A percentile compares a stretch with the other conserved stretches of the same genome.
Evolutionary conservation across 495 filamentous ascomycete genomes (phyloP).

Genomic region (Penicillium coprophilum): DNA sequence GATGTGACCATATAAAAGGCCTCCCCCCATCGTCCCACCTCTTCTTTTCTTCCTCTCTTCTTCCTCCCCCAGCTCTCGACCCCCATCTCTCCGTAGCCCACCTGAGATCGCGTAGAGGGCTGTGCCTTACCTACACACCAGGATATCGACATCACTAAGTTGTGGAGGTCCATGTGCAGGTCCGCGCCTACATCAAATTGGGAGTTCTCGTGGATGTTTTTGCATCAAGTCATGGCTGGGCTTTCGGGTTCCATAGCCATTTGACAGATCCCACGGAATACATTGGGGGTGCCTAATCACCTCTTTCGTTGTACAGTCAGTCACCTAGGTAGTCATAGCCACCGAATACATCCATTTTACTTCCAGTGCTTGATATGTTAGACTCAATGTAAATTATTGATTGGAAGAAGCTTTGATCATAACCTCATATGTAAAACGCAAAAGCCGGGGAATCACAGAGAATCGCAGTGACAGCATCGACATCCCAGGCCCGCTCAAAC

Average conservation of each 20-base stretch:
- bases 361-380: not conserved
- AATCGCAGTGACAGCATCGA: conserved; percentile 17
- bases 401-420: conserved; percentile 18
- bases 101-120: not conserved
- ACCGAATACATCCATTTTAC: not conserved
- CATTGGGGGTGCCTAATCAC: not conserved
- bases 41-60: not conserved
- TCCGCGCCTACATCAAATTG: not conserved
- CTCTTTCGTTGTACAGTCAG: not conserved
- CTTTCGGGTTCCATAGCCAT: not conserved
- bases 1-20: not conserved
- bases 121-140: too few species aligned
- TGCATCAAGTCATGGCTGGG: not conserved
- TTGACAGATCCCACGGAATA: not conserved
- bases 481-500: not conserved
- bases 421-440: conserved; percentile 23
- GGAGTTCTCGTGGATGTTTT: not conserved
- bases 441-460: conserved; percentile 15
- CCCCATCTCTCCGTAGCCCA: not conserved
- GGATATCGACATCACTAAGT: not conserved
- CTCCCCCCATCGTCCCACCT: not conserved
- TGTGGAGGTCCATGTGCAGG: not conserved
- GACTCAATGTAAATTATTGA: not conserved
- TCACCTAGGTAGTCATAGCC: too few species aligned
- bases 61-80: not conserved